Percentiles rank a stretch among this genome's conserved stretches.
phyloP scores from a whole-genome alignment of 2,329 filamentous ascomycete genomes.

The Fusarium floridanum region DNA sequence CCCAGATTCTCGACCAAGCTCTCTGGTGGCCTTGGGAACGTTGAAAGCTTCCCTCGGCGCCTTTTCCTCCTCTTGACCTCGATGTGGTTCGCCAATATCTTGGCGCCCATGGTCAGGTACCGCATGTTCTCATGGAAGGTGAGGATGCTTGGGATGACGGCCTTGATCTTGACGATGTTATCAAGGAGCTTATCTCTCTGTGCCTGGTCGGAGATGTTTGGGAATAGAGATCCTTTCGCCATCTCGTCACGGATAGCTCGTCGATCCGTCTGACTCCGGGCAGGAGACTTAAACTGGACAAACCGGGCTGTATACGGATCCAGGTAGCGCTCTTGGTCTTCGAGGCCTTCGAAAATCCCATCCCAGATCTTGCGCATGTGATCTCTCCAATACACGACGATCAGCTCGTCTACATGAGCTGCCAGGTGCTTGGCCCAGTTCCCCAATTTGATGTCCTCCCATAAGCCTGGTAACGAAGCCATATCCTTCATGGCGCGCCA shows the following conservation, averaged over 20 bases:
- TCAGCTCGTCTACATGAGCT: not conserved
- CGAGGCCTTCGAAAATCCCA: not conserved
- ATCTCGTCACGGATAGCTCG: not conserved
- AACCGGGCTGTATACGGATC: not conserved
- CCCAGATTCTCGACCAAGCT: conserved; percentile 5
- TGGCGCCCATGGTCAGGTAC: conserved; percentile 11
- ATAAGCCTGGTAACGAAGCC: conserved; percentile 6
- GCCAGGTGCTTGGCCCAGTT: conserved; percentile 21
- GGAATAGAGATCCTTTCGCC: conserved; percentile 2
- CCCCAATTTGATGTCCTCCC: conserved; percentile 6
- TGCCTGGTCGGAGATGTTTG: not conserved
- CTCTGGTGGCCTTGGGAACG: not conserved
- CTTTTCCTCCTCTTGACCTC: conserved; percentile 10
- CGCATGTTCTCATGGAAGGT: conserved; percentile 18
- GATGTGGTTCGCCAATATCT: conserved; percentile 7
- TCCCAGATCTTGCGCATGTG: conserved; percentile 1
- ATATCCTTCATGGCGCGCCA: not conserved
- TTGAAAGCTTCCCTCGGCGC: not conserved
- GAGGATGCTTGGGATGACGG: conserved; percentile 2
- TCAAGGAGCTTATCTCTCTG: not conserved
- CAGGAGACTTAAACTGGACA: conserved; percentile 2
- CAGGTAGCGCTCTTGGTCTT: not conserved
- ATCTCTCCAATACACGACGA: not conserved
- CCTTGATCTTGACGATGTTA: conserved; percentile 8
- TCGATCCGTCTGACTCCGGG: conserved; percentile 4